These are phyloP conservation scores for Penstemon newberryi DNA, from an alignment of 257 asterid species.

Conservation along the genomic window DNA sequence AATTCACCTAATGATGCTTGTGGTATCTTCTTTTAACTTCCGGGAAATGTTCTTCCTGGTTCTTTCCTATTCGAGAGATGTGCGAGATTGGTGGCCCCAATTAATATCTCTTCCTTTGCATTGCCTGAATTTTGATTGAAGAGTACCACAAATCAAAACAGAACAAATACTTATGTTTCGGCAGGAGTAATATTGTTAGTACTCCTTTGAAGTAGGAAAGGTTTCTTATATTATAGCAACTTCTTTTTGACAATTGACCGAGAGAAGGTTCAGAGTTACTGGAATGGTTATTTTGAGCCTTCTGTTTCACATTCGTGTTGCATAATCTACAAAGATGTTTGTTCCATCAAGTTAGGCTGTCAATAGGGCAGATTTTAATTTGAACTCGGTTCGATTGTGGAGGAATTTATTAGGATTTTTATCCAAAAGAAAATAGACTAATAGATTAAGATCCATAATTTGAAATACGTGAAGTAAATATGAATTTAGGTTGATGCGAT, in stretches of 20 bases:
- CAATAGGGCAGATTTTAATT: no score
- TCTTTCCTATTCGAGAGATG: conserved; percentile 24
- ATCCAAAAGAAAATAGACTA: no score
- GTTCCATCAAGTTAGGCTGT: no score
- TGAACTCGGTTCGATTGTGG: no score
- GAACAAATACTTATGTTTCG: background rate
- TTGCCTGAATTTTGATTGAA: conserved; percentile 9
- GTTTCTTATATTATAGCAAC: background rate
- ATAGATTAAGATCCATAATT: no score
- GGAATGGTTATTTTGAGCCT: background rate
- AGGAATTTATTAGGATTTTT: no score
- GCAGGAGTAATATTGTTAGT: conserved; percentile 16
- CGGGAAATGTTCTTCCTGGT: conserved; percentile 8
- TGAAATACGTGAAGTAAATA: no score
- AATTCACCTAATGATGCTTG: conserved; percentile 14
- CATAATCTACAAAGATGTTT: background rate
- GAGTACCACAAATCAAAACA: conserved; percentile 17
- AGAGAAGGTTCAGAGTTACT: background rate
- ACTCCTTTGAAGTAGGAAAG: background rate
- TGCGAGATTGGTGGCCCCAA: conserved; percentile 26
- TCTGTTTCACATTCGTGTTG: conserved; percentile 1
- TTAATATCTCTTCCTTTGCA: background rate
- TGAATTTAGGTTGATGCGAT: no score
- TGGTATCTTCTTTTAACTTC: conserved; percentile 15
- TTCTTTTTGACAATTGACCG: conserved; percentile 14